Evolutionary conservation across 2,329 filamentous ascomycete species (phyloP).

Genomic region (Cercospora berteroae): DNA sequence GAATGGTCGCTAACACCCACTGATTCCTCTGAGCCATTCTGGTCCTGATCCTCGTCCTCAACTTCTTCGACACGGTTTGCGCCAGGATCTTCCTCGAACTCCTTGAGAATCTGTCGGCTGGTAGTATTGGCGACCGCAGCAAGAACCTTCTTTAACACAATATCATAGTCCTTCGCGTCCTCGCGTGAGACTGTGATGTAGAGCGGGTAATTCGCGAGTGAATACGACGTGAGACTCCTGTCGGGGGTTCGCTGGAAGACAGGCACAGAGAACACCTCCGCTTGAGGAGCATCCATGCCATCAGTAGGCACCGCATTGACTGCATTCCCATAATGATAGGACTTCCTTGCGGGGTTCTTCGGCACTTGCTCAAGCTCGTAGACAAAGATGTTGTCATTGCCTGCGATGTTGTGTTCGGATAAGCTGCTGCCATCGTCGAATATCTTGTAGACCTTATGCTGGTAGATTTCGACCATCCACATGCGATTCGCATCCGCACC

Average conservation of each 20-base stretch:
- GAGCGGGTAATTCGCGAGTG: constrained; percentile 39
- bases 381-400: constrained; percentile 63
- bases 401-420: constrained; percentile 66
- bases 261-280: constrained; percentile 68
- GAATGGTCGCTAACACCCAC: constrained; percentile 72
- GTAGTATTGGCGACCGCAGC: constrained; percentile 74
- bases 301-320: constrained; percentile 48
- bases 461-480: constrained; percentile 81
- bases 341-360: constrained; percentile 67
- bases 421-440: constrained; percentile 69
- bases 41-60: constrained; percentile 41
- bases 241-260: constrained; percentile 62
- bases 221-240: constrained; percentile 41
- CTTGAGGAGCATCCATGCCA: constrained; percentile 59
- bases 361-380: constrained; percentile 77
- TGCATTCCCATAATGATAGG: constrained; percentile 39
- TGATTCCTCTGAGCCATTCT: constrained; percentile 47
- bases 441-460: constrained; percentile 79
- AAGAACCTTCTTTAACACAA: constrained; percentile 76
- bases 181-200: constrained; percentile 74
- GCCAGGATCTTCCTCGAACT: constrained; percentile 38
- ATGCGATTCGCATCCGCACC: constrained; percentile 58
- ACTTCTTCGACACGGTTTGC: constrained; percentile 14
- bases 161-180: constrained; percentile 67
- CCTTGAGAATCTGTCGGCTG: constrained; percentile 62